Evolutionary conservation across 352 stramenopile species (phyloP), one percentile per base, ranked within the genome.

Genomic region (Phytophthora pisi): DNA sequence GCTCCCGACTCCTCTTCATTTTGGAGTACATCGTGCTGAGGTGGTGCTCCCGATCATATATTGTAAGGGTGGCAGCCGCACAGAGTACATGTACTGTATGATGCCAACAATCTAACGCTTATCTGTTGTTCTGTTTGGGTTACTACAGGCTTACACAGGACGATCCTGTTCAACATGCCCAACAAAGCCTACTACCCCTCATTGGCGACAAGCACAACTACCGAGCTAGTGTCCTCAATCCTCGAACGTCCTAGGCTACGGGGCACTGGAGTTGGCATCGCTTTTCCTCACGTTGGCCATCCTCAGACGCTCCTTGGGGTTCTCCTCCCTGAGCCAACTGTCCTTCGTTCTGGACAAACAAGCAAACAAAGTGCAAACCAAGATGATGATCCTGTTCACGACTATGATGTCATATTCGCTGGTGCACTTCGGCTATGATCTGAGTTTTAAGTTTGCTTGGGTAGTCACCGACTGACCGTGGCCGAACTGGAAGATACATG

Each of bases 1-100:
- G 46, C 18, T 47, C 70, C 4, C 52, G 51, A 18, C 59, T 75
- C 2, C 69, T 78, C 8, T 68, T 75, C 24, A 70, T 72, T 15
- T 66, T 57, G 7, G 72, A 83, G 57, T 81, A 75, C n/a, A 40
- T 77, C 31, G 46, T 78, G n/a, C 50, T 80, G 20, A 78, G 26
- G 70, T 77, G 16, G 56, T 71, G 16, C 55, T 83, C 16, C 63
- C 75, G 10, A 23, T 67, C 18, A 52, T 80, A 5, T 78, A 75
- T 34, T 31, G 68, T 78, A 59, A 18, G 36, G 2, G 1, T n/a
- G 13, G 13, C 36, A 43, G 4, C 36, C 2, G 10, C 36, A 6
- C 5, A 5, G 10, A 43, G 2, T 16, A 20, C 20, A 20, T 20
- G 20, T 20, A 20, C 20, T 20, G 20, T 20, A n/a, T 31, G 5